These are phyloP conservation scores for Moricandia arvensis DNA, from an alignment of 345 rosid genomes.

Conservation along the genomic window DNA sequence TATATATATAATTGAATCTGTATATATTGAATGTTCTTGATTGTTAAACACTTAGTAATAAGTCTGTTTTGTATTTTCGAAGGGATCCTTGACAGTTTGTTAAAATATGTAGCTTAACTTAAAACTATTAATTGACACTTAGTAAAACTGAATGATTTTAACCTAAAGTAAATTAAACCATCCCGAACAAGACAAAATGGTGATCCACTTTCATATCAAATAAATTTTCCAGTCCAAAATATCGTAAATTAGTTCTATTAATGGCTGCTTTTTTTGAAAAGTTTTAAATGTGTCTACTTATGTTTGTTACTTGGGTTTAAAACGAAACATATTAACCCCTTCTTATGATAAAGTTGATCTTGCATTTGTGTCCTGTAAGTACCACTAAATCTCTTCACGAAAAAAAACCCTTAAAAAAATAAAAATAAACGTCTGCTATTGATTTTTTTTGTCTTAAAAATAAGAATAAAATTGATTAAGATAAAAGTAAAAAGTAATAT, in stretches of 20 bases:
- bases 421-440: no score
- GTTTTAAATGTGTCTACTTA: constrained; percentile 3
- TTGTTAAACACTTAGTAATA: not conserved
- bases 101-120: not conserved
- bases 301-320: constrained; percentile 7
- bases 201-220: not conserved
- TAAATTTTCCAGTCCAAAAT: not conserved
- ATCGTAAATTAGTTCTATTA: not conserved
- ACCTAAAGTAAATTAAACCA: not conserved
- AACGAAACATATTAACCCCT: constrained; percentile 18
- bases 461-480: no score
- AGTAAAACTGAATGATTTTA: not conserved
- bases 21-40: not conserved
- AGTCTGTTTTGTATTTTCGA: not conserved
- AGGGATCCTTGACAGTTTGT: not conserved
- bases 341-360: not conserved
- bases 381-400: not conserved
- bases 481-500: no score
- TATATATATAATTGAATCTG: not conserved
- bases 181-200: not conserved
- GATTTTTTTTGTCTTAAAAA: not conserved
- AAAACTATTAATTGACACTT: not conserved
- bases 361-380: constrained; percentile 11
- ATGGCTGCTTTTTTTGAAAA: not conserved
- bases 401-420: not conserved